Percentiles rank a stretch among this genome's conserved stretches.
Evolutionary conservation across 306 rosid genomes (phyloP).

Genomic region (Chamaecrista fasciculata): DNA sequence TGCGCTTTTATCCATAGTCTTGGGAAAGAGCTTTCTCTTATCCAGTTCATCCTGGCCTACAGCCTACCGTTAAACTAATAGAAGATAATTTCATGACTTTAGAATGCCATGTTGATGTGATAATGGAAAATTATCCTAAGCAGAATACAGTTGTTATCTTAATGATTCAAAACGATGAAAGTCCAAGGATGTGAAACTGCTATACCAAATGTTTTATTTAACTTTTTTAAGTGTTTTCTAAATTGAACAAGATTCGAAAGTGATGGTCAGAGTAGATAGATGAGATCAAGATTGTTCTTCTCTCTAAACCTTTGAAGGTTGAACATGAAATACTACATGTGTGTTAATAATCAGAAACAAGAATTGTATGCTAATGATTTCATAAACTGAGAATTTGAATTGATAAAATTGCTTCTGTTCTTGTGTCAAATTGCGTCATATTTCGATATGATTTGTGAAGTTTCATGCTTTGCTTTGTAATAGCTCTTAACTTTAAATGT

Average conservation of each 20-base stretch:
- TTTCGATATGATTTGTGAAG: no score
- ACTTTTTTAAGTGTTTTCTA: background rate
- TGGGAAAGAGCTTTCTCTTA: no score
- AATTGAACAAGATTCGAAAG: background rate
- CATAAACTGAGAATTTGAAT: background rate
- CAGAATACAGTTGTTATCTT: no score
- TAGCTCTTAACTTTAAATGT: conserved; percentile 2
- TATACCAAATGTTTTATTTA: no score
- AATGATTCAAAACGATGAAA: no score
- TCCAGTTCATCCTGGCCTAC: no score
- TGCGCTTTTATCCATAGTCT: no score
- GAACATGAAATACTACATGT: background rate
- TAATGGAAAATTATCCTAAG: no score
- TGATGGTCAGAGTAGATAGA: background rate
- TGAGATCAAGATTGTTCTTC: background rate
- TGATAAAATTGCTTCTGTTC: background rate
- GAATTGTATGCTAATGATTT: background rate
- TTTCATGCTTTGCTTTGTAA: background rate
- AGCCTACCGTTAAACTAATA: no score
- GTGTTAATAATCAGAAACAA: background rate
- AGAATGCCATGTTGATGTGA: no score
- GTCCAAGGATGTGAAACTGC: no score
- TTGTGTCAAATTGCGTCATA: background rate
- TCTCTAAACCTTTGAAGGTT: background rate
- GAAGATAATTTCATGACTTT: no score